Conservation (phyloP, 2,329 filamentous ascomycete species). For the Pestalotiopsis sp. region DNA sequence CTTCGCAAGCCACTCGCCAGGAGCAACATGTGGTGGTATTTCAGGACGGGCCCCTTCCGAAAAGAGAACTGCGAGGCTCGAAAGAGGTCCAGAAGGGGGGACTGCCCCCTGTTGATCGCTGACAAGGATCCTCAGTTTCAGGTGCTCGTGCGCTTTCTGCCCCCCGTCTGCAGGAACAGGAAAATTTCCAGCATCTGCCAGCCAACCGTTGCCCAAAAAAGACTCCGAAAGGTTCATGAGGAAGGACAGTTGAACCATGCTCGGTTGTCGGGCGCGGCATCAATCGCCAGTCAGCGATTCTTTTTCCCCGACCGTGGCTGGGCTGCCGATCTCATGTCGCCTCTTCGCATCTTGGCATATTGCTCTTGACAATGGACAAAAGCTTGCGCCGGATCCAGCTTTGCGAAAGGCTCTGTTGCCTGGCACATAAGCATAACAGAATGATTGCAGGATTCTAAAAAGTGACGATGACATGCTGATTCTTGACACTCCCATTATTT, state of each 20-base stretch:
- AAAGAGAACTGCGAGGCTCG: neutral
- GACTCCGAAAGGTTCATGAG: neutral
- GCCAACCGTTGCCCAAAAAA: neutral
- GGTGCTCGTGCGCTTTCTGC: neutral
- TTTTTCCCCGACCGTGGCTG: neutral
- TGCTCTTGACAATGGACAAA: too few relatives aligned
- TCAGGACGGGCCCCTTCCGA: constrained; percentile 3
- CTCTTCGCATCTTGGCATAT: too few relatives aligned
- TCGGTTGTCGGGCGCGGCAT: constrained; percentile 4
- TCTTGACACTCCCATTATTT: neutral
- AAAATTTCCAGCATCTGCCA: neutral
- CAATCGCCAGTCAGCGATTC: neutral
- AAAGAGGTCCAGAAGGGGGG: too few relatives aligned
- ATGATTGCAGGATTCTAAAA: too few relatives aligned
- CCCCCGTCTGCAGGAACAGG: neutral
- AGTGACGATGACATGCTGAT: too few relatives aligned
- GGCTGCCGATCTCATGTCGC: too few relatives aligned
- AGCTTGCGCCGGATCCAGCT: too few relatives aligned
- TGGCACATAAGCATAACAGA: too few relatives aligned
- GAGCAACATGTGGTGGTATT: constrained; percentile 5
- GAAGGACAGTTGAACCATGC: neutral
- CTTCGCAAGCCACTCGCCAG: neutral
- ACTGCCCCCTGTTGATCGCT: neutral
- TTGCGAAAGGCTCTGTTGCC: too few relatives aligned
- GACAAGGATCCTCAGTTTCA: constrained; percentile 5